phyloP scores from a whole-genome alignment of 768 basidiomycete species.

The Serendipita sp. region DNA sequence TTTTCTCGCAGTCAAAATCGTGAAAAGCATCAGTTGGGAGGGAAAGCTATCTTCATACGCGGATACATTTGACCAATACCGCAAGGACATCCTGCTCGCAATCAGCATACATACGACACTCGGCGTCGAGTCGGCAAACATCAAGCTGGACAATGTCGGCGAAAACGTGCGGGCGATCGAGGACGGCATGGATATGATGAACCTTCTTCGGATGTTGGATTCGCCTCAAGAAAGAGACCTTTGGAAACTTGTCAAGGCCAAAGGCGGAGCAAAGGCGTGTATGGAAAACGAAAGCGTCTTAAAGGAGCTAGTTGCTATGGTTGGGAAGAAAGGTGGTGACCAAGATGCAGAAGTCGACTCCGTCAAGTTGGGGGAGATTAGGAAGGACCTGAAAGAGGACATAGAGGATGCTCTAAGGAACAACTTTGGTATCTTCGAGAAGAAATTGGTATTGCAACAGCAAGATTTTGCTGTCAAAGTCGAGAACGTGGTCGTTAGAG shows the following conservation, averaged over 20 bases:
- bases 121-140: slow-evolving; percentile 14
- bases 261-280: slow-evolving; percentile 26
- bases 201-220: slow-evolving; percentile 20
- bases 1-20: slow-evolving; percentile 15
- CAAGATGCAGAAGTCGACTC: too few relatives aligned
- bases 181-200: slow-evolving; percentile 9
- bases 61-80: slow-evolving; percentile 12
- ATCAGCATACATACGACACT: background rate
- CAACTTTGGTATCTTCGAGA: too few relatives aligned
- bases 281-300: slow-evolving; percentile 23
- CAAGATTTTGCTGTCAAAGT: too few relatives aligned
- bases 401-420: too few relatives aligned
- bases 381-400: too few relatives aligned
- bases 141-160: slow-evolving; percentile 13
- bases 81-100: too few relatives aligned
- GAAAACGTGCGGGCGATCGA: slow-evolving; percentile 10
- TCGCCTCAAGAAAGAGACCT: slow-evolving; percentile 28
- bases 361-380: too few relatives aligned
- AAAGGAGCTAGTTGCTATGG: slow-evolving; percentile 11
- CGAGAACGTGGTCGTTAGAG: too few relatives aligned
- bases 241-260: slow-evolving; percentile 24
- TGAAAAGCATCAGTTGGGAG: slow-evolving; percentile 20
- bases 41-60: slow-evolving; percentile 16
- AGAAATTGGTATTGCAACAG: too few relatives aligned
- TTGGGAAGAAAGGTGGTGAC: too few relatives aligned